Percentiles rank a stretch among this genome's conserved stretches.
Evolutionary conservation across 2,329 filamentous ascomycete species (phyloP).

Genomic region (Colletotrichum cuscutae): DNA sequence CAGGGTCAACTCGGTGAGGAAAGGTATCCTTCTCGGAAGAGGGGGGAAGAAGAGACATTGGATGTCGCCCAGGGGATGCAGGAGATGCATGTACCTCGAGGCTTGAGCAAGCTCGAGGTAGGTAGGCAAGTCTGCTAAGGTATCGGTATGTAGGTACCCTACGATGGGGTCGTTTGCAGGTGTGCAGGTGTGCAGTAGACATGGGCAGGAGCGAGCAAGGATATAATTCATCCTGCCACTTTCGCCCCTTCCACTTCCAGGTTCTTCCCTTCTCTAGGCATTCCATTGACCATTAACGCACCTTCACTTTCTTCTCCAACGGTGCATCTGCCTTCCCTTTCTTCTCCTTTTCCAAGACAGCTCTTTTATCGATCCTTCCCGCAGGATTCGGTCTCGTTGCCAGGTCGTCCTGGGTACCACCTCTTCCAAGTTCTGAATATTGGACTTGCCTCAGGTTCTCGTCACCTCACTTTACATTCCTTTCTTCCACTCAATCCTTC

Average conservation of each 20-base stretch:
- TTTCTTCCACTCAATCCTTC: not conserved
- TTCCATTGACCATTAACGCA: not conserved
- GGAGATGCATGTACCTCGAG: not conserved
- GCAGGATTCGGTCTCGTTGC: not conserved
- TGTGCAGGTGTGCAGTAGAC: not conserved
- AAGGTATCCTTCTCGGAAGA: not conserved
- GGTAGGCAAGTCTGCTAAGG: not conserved
- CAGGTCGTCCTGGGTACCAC: not conserved
- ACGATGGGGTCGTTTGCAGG: too few relatives aligned
- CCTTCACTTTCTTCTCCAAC: constrained; percentile 3
- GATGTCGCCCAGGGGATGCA: not conserved
- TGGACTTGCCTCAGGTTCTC: not conserved
- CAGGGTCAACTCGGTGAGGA: constrained; percentile 12
- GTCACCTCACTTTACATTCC: not conserved
- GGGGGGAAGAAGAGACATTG: not conserved
- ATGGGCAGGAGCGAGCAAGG: not conserved
- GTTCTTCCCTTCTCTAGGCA: constrained; percentile 5
- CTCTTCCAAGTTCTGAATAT: not conserved
- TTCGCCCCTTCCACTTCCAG: not conserved
- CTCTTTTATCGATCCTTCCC: constrained; percentile 3
- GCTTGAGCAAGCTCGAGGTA: not conserved
- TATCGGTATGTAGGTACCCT: not conserved
- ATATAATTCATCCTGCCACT: constrained; percentile 16
- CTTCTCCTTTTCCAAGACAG: not conserved
- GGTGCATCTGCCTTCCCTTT: constrained; percentile 1